Base-by-base conservation (phyloP, 2,329 filamentous ascomycete species). In the Fusarium lateritium region DNA sequence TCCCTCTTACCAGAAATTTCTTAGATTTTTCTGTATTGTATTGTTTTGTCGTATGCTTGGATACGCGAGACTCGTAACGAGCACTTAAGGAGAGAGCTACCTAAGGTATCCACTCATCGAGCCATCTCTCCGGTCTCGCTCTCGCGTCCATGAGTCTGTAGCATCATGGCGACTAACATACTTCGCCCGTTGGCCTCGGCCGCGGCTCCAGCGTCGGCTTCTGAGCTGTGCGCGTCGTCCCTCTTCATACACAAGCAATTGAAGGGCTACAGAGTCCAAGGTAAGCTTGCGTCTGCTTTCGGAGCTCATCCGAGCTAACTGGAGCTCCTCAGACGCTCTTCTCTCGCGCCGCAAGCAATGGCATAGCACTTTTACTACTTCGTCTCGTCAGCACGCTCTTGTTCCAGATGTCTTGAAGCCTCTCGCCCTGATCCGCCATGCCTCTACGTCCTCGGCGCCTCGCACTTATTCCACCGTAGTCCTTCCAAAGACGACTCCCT, bases 401-500 rank as follows among this genome's bases (percentile, higher is more conserved):
- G 74, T 76, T 17, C 68, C 75, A 19, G 74, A 72, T 38, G 56
- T 74, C 31, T 58, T 72, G 17, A 79, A 74, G 57, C 69, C 79
- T 33, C 72, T 83, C 17, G 77, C 81, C 49, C 73, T 82, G 36
- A 77, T 81, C 55, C 82, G 80, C 28, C 77, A 80, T 78, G 78
- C 78, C 14, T 81, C 81, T 13, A 33, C 43, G 28, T 24, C 70
- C 42, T 77, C 79, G 11, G 56, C 64, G 17, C 53, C 73, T 52
- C 56, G 76, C 21, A 65, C 76, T 13, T 83, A 82, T 70, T 83
- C 83, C 19, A 82, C 83, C 7, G 71, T 72, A 42, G 74, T 74
- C 31, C 76, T 79, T 6, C 75, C 85, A 15, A 79, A 81, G 4
- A 84, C 85, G 24, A 86, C 80, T 4, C 92, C 93, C 1, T 97